Evolutionary conservation across 306 rosid genomes (phyloP).

Genomic region (Prunus mume): DNA sequence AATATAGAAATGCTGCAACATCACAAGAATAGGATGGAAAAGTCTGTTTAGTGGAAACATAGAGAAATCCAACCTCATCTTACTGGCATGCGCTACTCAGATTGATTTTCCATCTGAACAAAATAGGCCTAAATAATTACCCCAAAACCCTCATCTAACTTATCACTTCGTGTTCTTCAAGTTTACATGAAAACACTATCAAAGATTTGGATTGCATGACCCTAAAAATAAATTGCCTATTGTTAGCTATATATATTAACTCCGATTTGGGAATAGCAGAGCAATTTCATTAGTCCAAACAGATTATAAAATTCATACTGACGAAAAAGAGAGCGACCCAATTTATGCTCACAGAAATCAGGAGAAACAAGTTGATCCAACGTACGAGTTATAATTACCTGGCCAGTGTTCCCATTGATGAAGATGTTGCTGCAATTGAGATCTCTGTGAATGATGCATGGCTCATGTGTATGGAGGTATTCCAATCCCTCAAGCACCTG

Average conservation of each 20-base stretch:
- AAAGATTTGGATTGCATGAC: no score
- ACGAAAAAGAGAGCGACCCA: background rate
- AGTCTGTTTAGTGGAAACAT: background rate
- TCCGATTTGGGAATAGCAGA: background rate
- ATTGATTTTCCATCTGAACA: background rate
- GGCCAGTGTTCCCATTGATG: constrained; percentile 82
- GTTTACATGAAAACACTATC: background rate
- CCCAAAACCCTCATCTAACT: background rate
- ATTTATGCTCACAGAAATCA: background rate
- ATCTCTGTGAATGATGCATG: constrained; percentile 90
- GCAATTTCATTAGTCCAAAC: background rate
- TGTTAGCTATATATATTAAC: background rate
- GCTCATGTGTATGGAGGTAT: constrained; percentile 85
- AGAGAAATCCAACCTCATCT: background rate
- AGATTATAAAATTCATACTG: background rate
- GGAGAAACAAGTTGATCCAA: background rate
- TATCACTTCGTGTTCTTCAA: constrained; percentile 8
- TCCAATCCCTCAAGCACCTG: constrained; percentile 90
- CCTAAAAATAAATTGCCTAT: background rate
- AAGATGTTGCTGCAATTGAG: constrained; percentile 96
- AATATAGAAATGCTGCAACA: background rate
- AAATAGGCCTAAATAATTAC: constrained; percentile 3
- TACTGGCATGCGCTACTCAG: background rate
- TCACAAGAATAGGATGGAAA: background rate
- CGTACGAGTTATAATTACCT: constrained; percentile 38